Evolutionary conservation across 2,329 filamentous ascomycete genomes (phyloP).

Genomic region (Aaosphaeria pasadenensis): DNA sequence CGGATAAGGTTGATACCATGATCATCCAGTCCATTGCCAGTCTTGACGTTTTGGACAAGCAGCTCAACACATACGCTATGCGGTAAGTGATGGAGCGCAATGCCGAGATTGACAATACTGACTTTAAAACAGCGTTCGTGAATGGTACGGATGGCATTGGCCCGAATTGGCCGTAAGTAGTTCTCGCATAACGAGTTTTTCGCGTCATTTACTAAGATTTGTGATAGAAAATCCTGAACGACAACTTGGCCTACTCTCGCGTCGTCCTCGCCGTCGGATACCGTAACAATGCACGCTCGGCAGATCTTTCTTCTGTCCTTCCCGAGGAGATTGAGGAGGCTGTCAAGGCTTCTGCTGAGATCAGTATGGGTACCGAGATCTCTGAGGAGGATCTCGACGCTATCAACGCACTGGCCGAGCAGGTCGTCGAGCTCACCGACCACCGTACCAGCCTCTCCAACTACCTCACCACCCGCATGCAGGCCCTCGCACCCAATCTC

Average conservation of each 20-base stretch:
- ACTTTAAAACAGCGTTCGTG: too few relatives aligned
- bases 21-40: conserved; percentile 91
- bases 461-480: conserved; percentile 92
- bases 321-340: conserved; percentile 92
- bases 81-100: conserved; percentile 97
- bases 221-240: conserved; percentile 68
- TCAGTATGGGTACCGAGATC: conserved; percentile 98
- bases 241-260: conserved; percentile 89
- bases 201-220: too few relatives aligned
- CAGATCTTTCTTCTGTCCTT: conserved; percentile 79
- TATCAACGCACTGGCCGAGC: conserved; percentile 86
- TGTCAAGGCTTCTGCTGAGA: conserved; percentile 90
- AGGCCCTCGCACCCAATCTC: conserved; percentile 92
- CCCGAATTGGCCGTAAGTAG: conserved; percentile 72
- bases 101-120: conserved; percentile 44
- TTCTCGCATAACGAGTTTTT: too few relatives aligned
- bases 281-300: conserved; percentile 72
- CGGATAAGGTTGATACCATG: conserved; percentile 99
- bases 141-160: conserved; percentile 72
- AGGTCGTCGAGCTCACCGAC: conserved; percentile 88
- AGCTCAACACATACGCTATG: conserved; percentile 98
- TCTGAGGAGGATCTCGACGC: conserved; percentile 88
- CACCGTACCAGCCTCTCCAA: conserved; percentile 84
- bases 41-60: conserved; percentile 55
- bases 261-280: conserved; percentile 88